These are phyloP conservation scores for Sextonia rubra DNA, from an alignment of 164 flowering plant genomes.

Conservation along the genomic window DNA sequence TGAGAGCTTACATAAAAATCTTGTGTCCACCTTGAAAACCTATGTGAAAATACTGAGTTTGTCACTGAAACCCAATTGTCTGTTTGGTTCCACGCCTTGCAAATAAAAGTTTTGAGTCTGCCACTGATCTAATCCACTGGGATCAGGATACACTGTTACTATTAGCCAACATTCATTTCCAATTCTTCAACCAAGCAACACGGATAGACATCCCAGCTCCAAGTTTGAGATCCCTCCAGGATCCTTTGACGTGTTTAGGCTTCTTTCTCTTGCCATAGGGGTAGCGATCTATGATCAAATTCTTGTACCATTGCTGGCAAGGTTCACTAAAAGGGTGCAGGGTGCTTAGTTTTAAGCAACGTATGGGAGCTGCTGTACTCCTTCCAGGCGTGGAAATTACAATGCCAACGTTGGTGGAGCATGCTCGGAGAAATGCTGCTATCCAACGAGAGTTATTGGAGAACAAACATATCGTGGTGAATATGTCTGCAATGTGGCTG, in stretches of 20 bases:
- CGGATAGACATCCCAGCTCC: slow-evolving; percentile 45
- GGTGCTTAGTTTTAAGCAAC: slow-evolving; percentile 30
- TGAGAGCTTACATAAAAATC: no score
- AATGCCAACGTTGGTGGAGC: slow-evolving; percentile 34
- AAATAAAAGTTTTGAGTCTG: no score
- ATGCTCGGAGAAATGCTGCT: slow-evolving; percentile 43
- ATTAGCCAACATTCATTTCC: slow-evolving; percentile 29
- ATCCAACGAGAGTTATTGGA: slow-evolving; percentile 28
- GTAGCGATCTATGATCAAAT: slow-evolving; percentile 42
- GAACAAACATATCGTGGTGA: slow-evolving; percentile 20
- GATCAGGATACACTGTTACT: slow-evolving; percentile 23
- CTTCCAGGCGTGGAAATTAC: slow-evolving; percentile 19
- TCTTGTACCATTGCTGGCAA: slow-evolving; percentile 31
- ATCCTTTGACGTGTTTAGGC: slow-evolving; percentile 34
- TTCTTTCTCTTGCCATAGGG: slow-evolving; percentile 32
- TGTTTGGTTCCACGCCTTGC: no score
- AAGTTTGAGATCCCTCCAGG: slow-evolving; percentile 51
- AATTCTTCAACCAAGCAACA: slow-evolving; percentile 37
- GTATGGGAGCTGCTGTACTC: slow-evolving; percentile 51
- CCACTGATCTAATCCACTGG: no score
- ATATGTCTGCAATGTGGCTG: slow-evolving; percentile 83
- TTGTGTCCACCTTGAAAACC: no score
- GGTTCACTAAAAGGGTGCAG: slow-evolving; percentile 25
- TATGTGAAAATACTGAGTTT: no score
- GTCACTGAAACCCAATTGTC: no score